Evolutionary conservation across 2,329 filamentous ascomycete genomes (phyloP), one percentile per base, ranked within the genome.

Genomic region (Neocucurbitaria cava): DNA sequence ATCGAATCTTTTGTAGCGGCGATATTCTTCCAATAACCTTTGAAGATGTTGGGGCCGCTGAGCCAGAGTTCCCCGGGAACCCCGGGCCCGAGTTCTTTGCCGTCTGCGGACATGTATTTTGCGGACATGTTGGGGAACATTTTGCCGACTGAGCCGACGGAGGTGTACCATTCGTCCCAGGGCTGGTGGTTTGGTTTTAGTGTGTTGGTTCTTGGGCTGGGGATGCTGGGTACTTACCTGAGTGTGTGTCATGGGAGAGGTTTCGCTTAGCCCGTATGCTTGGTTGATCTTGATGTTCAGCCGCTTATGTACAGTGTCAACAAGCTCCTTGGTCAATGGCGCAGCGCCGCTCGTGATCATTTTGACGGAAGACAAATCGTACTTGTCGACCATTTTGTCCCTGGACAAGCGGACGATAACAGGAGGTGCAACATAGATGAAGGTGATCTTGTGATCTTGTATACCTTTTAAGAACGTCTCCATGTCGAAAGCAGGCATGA

Each of bases 281-380:
- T 69, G 66, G 15, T 64, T 67, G 31, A 69, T 62, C 39, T 60
- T 68, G 11, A 66, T 55, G 1, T 86, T 86, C 52, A 94, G 84
- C 4, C 92, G 85, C 18, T 85, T 77, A 80, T 90, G 90, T 3
- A 94, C 85, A 3, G 85, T 83, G 51, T 91, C 85, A 1, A 94
- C 89, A 3, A 97, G 83, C 56, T 96, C 91, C 31, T 82, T 80
- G 0, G 91, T 92, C 31, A 96, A 79, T 0, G 93, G 93, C 0
- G 93, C 93, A 0, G 92, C 93, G 21, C 90, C 93, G 0, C 87
- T 92, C 76, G 92, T 95, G 77, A 96, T 81, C 85, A 92, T 92
- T 47, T 89, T 88, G 18, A 97, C 68, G 2, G 84, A 87, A 4
- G 85, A 87, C 18, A 97, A 81, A 73, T 97, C 87, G 77, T 95